phyloP scores from a whole-genome alignment of 2,329 filamentous ascomycete species.

The Fusarium agapanthi region DNA sequence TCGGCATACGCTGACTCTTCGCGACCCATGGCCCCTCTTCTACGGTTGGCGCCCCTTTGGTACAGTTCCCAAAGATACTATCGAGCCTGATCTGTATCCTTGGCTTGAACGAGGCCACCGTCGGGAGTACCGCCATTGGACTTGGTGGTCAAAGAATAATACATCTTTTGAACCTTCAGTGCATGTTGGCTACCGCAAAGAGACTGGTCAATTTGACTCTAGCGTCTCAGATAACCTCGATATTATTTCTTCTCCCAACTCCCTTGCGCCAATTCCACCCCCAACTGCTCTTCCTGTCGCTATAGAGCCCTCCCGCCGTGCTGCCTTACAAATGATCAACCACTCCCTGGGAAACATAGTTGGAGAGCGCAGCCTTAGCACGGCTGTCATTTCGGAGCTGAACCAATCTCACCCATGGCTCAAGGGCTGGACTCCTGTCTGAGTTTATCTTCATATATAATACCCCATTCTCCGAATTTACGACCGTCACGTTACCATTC shows the following conservation, averaged over 20 bases:
- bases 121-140: constrained; percentile 39
- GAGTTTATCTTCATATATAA: neutral
- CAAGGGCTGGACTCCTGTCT: constrained; percentile 34
- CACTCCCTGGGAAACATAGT: constrained; percentile 41
- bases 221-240: constrained; percentile 30
- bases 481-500: neutral
- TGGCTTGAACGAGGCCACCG: constrained; percentile 40
- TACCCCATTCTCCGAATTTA: neutral
- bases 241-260: constrained; percentile 20
- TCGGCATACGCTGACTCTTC: constrained; percentile 39
- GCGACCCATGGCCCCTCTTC: constrained; percentile 42
- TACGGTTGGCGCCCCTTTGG: constrained; percentile 42
- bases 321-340: constrained; percentile 40
- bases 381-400: constrained; percentile 33
- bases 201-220: constrained; percentile 21
- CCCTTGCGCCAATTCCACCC: constrained; percentile 22
- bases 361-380: constrained; percentile 39
- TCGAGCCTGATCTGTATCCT: constrained; percentile 42
- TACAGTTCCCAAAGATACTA: constrained; percentile 22
- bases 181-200: constrained; percentile 33
- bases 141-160: constrained; percentile 41
- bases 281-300: constrained; percentile 9
- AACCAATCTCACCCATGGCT: constrained; percentile 38
- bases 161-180: constrained; percentile 7
- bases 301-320: constrained; percentile 32